Conservation (phyloP, 2,329 filamentous ascomycete species). For the Lecanicillium sp. region DNA sequence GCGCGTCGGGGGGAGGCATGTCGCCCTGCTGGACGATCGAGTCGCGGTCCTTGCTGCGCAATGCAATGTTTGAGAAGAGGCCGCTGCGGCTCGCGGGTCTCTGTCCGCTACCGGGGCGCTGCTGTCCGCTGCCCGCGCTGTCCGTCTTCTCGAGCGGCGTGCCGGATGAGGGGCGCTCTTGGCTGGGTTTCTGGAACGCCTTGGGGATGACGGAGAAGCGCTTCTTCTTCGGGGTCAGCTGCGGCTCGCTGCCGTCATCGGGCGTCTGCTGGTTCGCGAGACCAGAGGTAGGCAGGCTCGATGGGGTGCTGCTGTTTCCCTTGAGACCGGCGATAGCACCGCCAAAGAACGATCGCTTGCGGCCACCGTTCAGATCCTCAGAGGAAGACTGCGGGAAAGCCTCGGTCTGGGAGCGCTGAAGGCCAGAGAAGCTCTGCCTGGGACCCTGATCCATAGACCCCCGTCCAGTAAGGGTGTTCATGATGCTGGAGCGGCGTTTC, state of each 20-base stretch:
- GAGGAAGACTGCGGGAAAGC: slow-evolving; percentile 10
- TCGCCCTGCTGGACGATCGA: background rate
- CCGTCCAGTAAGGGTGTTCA: slow-evolving; percentile 26
- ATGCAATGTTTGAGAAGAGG: background rate
- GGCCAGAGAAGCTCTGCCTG: background rate
- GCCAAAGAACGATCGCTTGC: slow-evolving; percentile 35
- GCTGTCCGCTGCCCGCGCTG: background rate
- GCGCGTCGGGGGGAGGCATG: background rate
- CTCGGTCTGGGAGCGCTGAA: slow-evolving; percentile 6
- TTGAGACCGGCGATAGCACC: slow-evolving; percentile 8
- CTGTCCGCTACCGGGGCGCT: background rate
- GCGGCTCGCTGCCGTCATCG: background rate
- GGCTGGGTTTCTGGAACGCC: slow-evolving; percentile 22
- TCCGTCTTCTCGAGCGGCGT: slow-evolving; percentile 1
- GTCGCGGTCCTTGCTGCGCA: background rate
- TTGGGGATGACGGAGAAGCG: slow-evolving; percentile 37
- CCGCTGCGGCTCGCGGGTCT: background rate
- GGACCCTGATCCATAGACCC: slow-evolving; percentile 19
- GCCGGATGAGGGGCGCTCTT: slow-evolving; percentile 4
- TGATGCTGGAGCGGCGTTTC: slow-evolving; percentile 35
- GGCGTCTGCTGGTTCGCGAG: background rate
- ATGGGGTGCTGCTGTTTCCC: background rate
- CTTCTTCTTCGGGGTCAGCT: slow-evolving; percentile 31
- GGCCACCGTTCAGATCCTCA: slow-evolving; percentile 25
- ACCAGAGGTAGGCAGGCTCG: background rate